Conservation (phyloP, 768 basidiomycete genomes). For the Mycena pura region DNA sequence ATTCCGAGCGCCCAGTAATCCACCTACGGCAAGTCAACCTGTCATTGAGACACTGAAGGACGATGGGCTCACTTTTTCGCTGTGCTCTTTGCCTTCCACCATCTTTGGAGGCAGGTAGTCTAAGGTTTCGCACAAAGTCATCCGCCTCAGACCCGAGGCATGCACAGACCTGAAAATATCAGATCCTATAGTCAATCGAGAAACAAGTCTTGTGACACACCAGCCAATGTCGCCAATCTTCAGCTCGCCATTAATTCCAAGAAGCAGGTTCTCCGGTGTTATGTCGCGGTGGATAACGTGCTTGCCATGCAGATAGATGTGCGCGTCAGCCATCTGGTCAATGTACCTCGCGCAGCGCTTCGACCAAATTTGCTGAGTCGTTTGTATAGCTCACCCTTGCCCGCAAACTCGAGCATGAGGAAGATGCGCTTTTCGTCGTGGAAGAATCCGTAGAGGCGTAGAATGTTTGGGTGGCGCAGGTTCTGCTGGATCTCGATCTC, state of each 20-base stretch:
- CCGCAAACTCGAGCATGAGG: constrained; percentile 97
- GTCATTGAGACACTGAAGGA: neutral
- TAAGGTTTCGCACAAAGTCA: constrained; percentile 92
- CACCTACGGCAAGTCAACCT: constrained; percentile 66
- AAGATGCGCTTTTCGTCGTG: constrained; percentile 98
- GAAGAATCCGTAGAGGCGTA: constrained; percentile 96
- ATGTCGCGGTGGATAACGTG: constrained; percentile 99
- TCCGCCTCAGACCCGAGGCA: constrained; percentile 87
- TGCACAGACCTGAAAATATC: constrained; percentile 69
- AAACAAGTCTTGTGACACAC: constrained; percentile 50
- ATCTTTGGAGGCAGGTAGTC: constrained; percentile 99
- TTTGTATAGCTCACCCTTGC: constrained; percentile 96
- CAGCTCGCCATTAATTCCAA: constrained; percentile 94
- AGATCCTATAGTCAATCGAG: neutral
- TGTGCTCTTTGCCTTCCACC: constrained; percentile 92
- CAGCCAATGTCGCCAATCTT: constrained; percentile 99
- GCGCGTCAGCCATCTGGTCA: constrained; percentile 97
- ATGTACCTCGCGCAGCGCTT: constrained; percentile 88
- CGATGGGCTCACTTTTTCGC: constrained; percentile 53
- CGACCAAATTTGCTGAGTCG: constrained; percentile 85
- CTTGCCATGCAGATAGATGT: constrained; percentile 90
- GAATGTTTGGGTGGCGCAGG: constrained; percentile 91
- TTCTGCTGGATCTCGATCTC: constrained; percentile 99
- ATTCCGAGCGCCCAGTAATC: constrained; percentile 98
- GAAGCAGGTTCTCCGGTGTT: constrained; percentile 95